phyloP scores from a whole-genome alignment of 805 yeast species.

The Saccharomycopsis javanensis region DNA sequence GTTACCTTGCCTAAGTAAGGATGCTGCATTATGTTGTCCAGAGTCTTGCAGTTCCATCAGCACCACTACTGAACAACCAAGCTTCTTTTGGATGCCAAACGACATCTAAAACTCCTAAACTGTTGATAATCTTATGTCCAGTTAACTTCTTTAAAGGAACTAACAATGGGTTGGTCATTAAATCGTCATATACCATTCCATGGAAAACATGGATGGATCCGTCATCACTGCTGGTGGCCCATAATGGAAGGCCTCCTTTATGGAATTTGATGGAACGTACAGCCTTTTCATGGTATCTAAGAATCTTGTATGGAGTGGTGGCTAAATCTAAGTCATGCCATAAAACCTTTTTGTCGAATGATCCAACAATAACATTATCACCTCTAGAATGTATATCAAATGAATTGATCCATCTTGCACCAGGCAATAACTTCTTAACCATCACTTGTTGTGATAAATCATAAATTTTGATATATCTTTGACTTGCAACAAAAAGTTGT shows the following conservation, averaged over 20 bases:
- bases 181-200: slow-evolving; percentile 90
- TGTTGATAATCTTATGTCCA: slow-evolving; percentile 74
- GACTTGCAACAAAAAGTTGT: slow-evolving; percentile 86
- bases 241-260: slow-evolving; percentile 73
- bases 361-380: slow-evolving; percentile 84
- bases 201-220: slow-evolving; percentile 91
- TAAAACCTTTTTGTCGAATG: slow-evolving; percentile 87
- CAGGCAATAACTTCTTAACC: slow-evolving; percentile 81
- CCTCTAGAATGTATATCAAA: slow-evolving; percentile 96
- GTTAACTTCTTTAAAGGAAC: slow-evolving; percentile 91
- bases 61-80: slow-evolving; percentile 96
- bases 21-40: slow-evolving; percentile 94
- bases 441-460: slow-evolving; percentile 80
- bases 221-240: slow-evolving; percentile 93
- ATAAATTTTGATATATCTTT: slow-evolving; percentile 83
- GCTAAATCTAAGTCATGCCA: slow-evolving; percentile 96
- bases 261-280: slow-evolving; percentile 85
- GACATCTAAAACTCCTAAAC: slow-evolving; percentile 78
- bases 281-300: slow-evolving; percentile 91
- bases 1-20: no score
- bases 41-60: slow-evolving; percentile 88
- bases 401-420: slow-evolving; percentile 88
- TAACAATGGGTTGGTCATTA: slow-evolving; percentile 88
- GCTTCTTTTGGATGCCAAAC: slow-evolving; percentile 98
- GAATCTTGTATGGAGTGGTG: slow-evolving; percentile 85